Evolutionary conservation across 129 eudicot species (phyloP).

Genomic region (Escallonia herrerae): DNA sequence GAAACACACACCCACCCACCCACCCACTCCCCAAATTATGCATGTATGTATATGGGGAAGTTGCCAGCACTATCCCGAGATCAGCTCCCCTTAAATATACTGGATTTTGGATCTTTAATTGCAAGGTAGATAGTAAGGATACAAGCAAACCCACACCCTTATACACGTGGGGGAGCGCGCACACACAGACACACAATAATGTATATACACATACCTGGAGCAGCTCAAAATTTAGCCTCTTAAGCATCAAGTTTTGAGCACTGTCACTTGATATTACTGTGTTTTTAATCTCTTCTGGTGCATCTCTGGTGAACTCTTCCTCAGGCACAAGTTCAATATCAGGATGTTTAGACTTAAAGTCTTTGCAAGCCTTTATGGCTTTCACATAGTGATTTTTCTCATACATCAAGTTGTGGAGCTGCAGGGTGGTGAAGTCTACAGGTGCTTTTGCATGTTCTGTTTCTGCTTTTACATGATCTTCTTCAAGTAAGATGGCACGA

Average conservation of each 20-base stretch:
- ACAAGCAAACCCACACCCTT: too few relatives aligned
- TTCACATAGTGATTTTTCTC: conserved; percentile 90
- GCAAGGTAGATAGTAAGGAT: too few relatives aligned
- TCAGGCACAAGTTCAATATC: conserved; percentile 93
- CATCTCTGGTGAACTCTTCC: conserved; percentile 75
- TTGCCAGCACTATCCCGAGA: too few relatives aligned
- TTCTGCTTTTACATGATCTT: conserved; percentile 83
- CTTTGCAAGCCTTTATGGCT: conserved; percentile 96
- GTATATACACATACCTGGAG: conserved; percentile 46
- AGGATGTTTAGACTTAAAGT: conserved; percentile 88
- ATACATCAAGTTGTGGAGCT: conserved; percentile 94
- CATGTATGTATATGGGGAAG: too few relatives aligned
- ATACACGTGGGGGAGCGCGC: too few relatives aligned
- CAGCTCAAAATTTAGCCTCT: conserved; percentile 92
- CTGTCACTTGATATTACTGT: conserved; percentile 47
- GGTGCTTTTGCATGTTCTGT: conserved; percentile 98
- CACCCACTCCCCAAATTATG: too few relatives aligned
- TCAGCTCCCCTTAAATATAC: too few relatives aligned
- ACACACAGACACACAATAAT: too few relatives aligned
- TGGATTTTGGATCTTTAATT: too few relatives aligned
- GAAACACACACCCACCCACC: too few relatives aligned
- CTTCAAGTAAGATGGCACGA: conserved; percentile 89
- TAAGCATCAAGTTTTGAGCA: conserved; percentile 81
- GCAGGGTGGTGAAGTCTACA: conserved; percentile 95
- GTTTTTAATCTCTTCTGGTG: conserved; percentile 75